These are phyloP conservation scores for Beauveria medogensis DNA, from an alignment of 2,329 filamentous ascomycete species.

Conservation along the genomic window DNA sequence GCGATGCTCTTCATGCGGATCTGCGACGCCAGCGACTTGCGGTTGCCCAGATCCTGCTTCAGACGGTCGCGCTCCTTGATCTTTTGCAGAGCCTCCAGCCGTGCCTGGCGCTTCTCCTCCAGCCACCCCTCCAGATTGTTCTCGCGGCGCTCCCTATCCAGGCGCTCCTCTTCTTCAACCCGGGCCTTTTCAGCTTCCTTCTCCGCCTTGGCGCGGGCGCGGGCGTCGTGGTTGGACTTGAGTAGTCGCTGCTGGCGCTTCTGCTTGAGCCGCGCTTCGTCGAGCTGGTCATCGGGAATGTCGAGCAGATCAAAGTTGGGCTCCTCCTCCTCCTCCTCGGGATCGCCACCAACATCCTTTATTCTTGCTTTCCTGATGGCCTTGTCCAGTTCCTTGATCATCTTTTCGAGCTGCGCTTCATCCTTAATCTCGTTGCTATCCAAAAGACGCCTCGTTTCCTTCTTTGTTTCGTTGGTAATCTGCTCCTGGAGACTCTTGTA, in stretches of 20 bases:
- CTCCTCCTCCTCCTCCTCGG: slow-evolving; percentile 71
- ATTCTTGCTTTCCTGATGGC: slow-evolving; percentile 83
- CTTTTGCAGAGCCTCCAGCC: slow-evolving; percentile 62
- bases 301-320: slow-evolving; percentile 86
- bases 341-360: slow-evolving; percentile 79
- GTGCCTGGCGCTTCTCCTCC: slow-evolving; percentile 67
- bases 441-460: slow-evolving; percentile 77
- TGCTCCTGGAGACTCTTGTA: slow-evolving; percentile 75
- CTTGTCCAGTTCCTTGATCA: slow-evolving; percentile 83
- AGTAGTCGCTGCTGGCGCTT: slow-evolving; percentile 88
- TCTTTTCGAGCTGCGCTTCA: slow-evolving; percentile 74
- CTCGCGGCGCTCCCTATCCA: slow-evolving; percentile 75
- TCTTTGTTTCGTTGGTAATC: slow-evolving; percentile 73
- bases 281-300: slow-evolving; percentile 81
- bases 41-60: slow-evolving; percentile 90
- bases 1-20: slow-evolving; percentile 98
- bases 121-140: slow-evolving; percentile 84
- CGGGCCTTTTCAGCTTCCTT: slow-evolving; percentile 89
- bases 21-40: slow-evolving; percentile 91
- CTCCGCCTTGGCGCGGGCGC: slow-evolving; percentile 88
- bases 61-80: slow-evolving; percentile 92
- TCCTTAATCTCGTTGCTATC: slow-evolving; percentile 91
- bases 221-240: slow-evolving; percentile 90
- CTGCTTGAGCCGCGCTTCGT: slow-evolving; percentile 83
- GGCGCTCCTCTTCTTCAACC: slow-evolving; percentile 70